Conservation (phyloP, 1,284 basidiomycete species). For the Athelia sp. region DNA sequence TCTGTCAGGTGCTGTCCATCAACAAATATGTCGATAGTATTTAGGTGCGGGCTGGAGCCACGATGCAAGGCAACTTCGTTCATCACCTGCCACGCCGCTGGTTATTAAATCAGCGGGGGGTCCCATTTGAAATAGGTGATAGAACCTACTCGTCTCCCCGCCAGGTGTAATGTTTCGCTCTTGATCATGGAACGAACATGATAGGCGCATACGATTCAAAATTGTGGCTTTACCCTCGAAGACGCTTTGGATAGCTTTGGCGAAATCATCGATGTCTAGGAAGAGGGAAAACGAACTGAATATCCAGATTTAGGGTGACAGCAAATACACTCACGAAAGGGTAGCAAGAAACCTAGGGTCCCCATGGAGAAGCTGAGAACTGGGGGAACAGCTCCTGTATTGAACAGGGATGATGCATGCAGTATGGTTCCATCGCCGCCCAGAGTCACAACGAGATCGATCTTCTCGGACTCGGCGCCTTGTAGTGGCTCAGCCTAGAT, state of each 20-base stretch:
- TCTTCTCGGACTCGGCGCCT: slow-evolving; percentile 49
- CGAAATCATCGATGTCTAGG: slow-evolving; percentile 78
- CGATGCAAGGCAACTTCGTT: slow-evolving; percentile 94
- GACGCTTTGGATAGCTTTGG: slow-evolving; percentile 72
- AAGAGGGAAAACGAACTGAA: neutral
- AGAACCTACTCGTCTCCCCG: neutral
- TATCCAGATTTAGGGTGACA: neutral
- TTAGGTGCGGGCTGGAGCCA: slow-evolving; percentile 87
- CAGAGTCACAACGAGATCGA: slow-evolving; percentile 87
- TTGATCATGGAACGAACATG: slow-evolving; percentile 70
- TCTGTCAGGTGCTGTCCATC: slow-evolving; percentile 95
- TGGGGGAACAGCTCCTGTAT: slow-evolving; percentile 84
- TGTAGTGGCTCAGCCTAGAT: slow-evolving; percentile 10
- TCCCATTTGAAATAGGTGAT: neutral
- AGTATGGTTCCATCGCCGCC: slow-evolving; percentile 96
- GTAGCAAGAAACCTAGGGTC: slow-evolving; percentile 89
- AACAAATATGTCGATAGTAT: slow-evolving; percentile 93
- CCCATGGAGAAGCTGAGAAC: slow-evolving; percentile 97
- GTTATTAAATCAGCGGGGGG: neutral
- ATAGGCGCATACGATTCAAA: slow-evolving; percentile 84
- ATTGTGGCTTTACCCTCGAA: slow-evolving; percentile 73
- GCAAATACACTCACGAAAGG: slow-evolving; percentile 70
- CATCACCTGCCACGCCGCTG: slow-evolving; percentile 89
- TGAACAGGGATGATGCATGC: slow-evolving; percentile 91
- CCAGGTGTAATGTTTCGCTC: slow-evolving; percentile 51